Conservation (phyloP, 257 asterid species). For the Lycium ferocissimum region DNA sequence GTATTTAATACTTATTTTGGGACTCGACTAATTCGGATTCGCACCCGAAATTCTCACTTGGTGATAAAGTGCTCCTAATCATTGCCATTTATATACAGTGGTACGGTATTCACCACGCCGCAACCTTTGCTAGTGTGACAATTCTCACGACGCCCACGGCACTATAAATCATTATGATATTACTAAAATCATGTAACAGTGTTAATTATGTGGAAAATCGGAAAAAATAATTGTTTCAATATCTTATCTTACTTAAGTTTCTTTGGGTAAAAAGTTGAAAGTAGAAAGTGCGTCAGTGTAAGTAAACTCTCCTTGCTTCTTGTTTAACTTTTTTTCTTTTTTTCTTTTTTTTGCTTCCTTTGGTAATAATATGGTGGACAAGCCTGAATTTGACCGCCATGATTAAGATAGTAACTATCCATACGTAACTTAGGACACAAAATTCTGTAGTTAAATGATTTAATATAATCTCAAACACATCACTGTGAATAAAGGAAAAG, state of each 20-base stretch:
- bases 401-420: constrained; percentile 8
- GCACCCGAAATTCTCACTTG: too few relatives aligned
- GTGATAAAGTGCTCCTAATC: too few relatives aligned
- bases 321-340: neutral
- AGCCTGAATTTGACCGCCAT: neutral
- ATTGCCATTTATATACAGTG: too few relatives aligned
- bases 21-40: too few relatives aligned
- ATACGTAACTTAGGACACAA: constrained; percentile 22
- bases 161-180: neutral
- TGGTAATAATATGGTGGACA: neutral
- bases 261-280: neutral
- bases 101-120: too few relatives aligned
- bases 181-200: neutral
- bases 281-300: neutral
- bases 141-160: neutral
- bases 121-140: too few relatives aligned
- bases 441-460: neutral
- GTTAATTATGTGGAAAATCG: neutral
- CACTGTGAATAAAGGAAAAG: constrained; percentile 17
- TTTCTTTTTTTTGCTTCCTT: too few relatives aligned
- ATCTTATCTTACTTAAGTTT: neutral
- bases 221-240: neutral
- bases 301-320: neutral
- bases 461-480: neutral
- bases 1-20: too few relatives aligned